Percentiles rank a stretch among this genome's conserved stretches.
These are phyloP conservation scores for Elaeagnus macrophylla DNA, from an alignment of 306 rosid genomes.

Conservation along the genomic window DNA sequence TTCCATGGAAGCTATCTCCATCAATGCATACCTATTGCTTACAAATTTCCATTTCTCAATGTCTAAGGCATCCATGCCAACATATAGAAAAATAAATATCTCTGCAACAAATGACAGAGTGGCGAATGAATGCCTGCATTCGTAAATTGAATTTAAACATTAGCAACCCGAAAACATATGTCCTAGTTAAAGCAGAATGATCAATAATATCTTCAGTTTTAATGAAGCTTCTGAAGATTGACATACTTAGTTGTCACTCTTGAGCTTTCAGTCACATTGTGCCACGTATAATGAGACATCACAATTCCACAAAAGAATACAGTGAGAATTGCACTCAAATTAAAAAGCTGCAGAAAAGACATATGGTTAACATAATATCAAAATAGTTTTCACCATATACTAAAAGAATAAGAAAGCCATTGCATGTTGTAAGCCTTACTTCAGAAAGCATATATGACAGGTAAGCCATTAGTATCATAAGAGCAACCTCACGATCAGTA, in stretches of 20 bases:
- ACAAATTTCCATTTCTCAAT: slow-evolving; percentile 89
- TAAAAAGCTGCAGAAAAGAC: slow-evolving; percentile 59
- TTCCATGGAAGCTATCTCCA: slow-evolving; percentile 7
- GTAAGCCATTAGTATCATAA: slow-evolving; percentile 96
- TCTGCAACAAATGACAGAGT: slow-evolving; percentile 85
- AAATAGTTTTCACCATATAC: slow-evolving; percentile 4
- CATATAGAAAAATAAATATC: slow-evolving; percentile 87
- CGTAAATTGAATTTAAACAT: slow-evolving; percentile 13
- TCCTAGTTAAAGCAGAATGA: slow-evolving; percentile 4
- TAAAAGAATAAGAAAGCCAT: not conserved
- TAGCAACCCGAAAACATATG: not conserved
- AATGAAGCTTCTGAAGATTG: slow-evolving; percentile 2
- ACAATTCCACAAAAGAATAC: slow-evolving; percentile 98
- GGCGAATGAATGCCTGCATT: slow-evolving; percentile 83
- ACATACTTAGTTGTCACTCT: slow-evolving; percentile 94
- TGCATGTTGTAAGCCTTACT: slow-evolving; percentile 35
- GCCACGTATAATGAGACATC: slow-evolving; percentile 99
- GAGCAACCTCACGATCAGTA: slow-evolving; percentile 94
- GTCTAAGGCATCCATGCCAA: slow-evolving; percentile 96
- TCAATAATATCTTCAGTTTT: slow-evolving; percentile 8
- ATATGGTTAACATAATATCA: not conserved
- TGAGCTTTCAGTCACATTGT: slow-evolving; percentile 91
- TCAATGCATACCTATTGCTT: slow-evolving; percentile 59
- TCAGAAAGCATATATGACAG: slow-evolving; percentile 87
- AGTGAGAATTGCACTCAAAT: slow-evolving; percentile 86